A percentile compares a stretch with the other conserved stretches of the same genome.
Conservation (phyloP, 1,139 yeast genomes). For the Geotrichum siamense region DNA sequence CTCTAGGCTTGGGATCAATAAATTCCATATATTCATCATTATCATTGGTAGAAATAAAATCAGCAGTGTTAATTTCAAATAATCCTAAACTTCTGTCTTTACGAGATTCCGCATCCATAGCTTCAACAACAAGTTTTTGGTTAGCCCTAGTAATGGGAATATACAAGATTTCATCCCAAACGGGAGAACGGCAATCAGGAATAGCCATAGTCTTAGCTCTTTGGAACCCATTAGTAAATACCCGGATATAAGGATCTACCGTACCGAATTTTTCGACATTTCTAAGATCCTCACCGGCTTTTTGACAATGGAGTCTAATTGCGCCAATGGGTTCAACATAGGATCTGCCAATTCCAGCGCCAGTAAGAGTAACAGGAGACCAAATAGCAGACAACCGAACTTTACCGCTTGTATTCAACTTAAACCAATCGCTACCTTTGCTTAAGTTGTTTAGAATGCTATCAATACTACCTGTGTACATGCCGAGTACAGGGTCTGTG, state of each 20-base stretch:
- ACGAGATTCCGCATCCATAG: conserved; percentile 77
- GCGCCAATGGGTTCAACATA: conserved; percentile 93
- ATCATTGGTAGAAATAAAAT: conserved; percentile 61
- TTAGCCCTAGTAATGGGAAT: conserved; percentile 73
- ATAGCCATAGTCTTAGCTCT: conserved; percentile 71
- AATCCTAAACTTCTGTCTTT: conserved; percentile 84
- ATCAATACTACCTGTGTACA: conserved; percentile 43
- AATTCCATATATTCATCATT: conserved; percentile 58
- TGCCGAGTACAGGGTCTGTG: conserved; percentile 54
- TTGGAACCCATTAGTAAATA: conserved; percentile 68
- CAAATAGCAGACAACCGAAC: conserved; percentile 62
- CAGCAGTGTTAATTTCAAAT: conserved; percentile 59
- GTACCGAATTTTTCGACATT: conserved; percentile 85
- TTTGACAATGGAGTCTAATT: conserved; percentile 62
- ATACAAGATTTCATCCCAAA: conserved; percentile 78
- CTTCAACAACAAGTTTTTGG: conserved; percentile 78
- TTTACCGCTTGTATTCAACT: conserved; percentile 57
- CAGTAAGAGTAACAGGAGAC: conserved; percentile 75
- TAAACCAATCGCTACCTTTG: conserved; percentile 74
- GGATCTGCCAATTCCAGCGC: conserved; percentile 58
- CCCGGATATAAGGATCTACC: conserved; percentile 84
- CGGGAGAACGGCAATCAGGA: conserved; percentile 66
- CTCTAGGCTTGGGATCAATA: conserved; percentile 49
- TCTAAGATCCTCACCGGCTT: conserved; percentile 54
- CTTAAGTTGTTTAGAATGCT: conserved; percentile 71